Evolutionary conservation across 805 yeast genomes (phyloP).

Genomic region (Lipomyces orientalis): DNA sequence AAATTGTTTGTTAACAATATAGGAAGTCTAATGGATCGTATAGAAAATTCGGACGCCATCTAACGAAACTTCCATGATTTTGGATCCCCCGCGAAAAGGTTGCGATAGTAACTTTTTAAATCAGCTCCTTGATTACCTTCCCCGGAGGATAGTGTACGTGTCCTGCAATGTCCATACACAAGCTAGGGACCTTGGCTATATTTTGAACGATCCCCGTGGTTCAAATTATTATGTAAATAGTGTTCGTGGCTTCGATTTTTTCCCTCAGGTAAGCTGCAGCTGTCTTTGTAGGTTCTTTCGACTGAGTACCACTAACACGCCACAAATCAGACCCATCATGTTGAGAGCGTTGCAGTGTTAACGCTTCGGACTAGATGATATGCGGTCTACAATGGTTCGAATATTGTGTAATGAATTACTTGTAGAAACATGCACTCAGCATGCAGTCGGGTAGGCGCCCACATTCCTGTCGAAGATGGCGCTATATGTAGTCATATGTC

Average conservation of each 20-base stretch:
- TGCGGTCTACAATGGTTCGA: no score
- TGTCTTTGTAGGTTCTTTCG: not conserved
- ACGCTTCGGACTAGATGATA: conserved; percentile 17
- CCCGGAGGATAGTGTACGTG: conserved; percentile 88
- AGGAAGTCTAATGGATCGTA: not conserved
- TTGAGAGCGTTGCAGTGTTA: conserved; percentile 83
- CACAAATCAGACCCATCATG: conserved; percentile 71
- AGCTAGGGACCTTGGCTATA: conserved; percentile 89
- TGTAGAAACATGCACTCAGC: no score
- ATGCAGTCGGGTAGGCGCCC: no score
- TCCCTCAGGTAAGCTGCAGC: conserved; percentile 62
- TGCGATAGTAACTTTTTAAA: conserved; percentile 87
- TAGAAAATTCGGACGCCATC: conserved; percentile 68
- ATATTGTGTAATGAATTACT: no score
- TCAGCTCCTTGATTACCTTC: conserved; percentile 82
- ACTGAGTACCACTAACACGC: not conserved
- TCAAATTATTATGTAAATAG: conserved; percentile 74
- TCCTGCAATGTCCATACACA: conserved; percentile 98
- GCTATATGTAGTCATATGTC: not conserved
- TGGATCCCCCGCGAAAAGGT: conserved; percentile 98
- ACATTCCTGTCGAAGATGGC: not conserved
- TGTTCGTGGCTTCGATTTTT: conserved; percentile 92
- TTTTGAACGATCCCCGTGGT: conserved; percentile 64
- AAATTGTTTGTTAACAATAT: conserved; percentile 5
- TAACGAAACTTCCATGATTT: conserved; percentile 80